Evolutionary conservation across 345 rosid species (phyloP).

Genomic region (Cardiospermum halicacabum): DNA sequence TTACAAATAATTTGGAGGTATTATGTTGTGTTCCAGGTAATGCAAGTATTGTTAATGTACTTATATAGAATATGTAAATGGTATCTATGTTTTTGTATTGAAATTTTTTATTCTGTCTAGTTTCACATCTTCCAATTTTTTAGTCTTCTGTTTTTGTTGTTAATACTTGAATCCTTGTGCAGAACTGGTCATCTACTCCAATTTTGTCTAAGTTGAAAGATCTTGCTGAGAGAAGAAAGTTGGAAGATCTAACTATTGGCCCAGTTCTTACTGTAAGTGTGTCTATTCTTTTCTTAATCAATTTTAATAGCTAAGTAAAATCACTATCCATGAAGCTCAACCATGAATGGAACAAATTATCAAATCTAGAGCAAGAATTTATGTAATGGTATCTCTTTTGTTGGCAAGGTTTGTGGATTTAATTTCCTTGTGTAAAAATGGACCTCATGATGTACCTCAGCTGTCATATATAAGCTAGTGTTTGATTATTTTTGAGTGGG

Average conservation of each 20-base stretch:
- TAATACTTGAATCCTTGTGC: constrained; percentile 13
- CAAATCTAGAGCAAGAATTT: background rate
- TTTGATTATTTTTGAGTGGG: background rate
- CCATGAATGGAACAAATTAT: background rate
- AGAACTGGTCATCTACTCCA: constrained; percentile 78
- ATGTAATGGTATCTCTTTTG: background rate
- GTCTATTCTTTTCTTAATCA: background rate
- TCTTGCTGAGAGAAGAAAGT: constrained; percentile 82
- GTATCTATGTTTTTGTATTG: background rate
- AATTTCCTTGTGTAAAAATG: background rate
- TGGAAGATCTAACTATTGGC: constrained; percentile 86
- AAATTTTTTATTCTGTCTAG: background rate
- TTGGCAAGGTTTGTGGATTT: background rate
- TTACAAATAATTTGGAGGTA: background rate
- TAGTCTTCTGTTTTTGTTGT: background rate
- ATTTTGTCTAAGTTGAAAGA: constrained; percentile 66
- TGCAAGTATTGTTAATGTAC: background rate
- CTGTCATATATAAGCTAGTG: background rate
- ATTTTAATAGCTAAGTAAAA: background rate
- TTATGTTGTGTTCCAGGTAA: background rate
- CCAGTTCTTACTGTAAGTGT: constrained; percentile 92
- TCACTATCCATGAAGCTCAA: background rate
- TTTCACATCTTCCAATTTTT: background rate
- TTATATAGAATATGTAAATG: background rate
- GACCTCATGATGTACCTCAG: background rate